Evolutionary conservation across 805 yeast species (phyloP), one percentile per base, ranked within the genome.

Genomic region (Starmerella riodocensis): DNA sequence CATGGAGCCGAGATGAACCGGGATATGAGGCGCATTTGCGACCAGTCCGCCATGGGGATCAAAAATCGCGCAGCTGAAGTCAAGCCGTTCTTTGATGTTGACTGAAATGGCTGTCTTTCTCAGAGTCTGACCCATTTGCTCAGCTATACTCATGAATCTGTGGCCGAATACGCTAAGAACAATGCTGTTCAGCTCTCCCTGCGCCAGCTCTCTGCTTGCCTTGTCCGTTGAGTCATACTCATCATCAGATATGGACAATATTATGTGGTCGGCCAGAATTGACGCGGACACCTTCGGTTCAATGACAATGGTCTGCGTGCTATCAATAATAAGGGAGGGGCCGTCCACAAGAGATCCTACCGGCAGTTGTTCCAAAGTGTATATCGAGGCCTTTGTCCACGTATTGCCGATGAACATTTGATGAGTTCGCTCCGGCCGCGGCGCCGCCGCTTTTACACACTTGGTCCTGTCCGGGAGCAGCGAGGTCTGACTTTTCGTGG

Each of bases 111-210:
- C 69, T 0, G 91, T 82, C 58, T 78, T 78, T 48, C 80, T 79
- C 40, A 82, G 63, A 4, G 86, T 78, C 27, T 70, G 71, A 28
- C 93, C 88, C 93, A 82, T 82, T 54, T 79, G 88, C 50, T 82
- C 93, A 7, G 94, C 94, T 56, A 83, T 81, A 46, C 83, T 84
- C 88, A 82, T 81, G 57, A 82, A 82, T 44, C 93, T 64, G 57
- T 81, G 85, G 25, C 83, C 78, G 59, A 82, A 82, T 19, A 82
- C 77, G 0, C 93, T 78, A 29, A 82, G 58, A 47, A 75, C 62
- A 25, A 82, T 71, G 1, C 91, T 91, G 49, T 82, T 86, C 28
- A 77, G 60, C 5, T 49, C 43, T 2, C 63, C 56, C 6, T 58
- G 16, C 3, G 43, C 23, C 14, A 13, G 9, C 26, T 18, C 32